Percentiles rank a stretch among this genome's conserved stretches.
phyloP scores from a whole-genome alignment of 2,329 filamentous ascomycete genomes.

The Fusarium illudens region DNA sequence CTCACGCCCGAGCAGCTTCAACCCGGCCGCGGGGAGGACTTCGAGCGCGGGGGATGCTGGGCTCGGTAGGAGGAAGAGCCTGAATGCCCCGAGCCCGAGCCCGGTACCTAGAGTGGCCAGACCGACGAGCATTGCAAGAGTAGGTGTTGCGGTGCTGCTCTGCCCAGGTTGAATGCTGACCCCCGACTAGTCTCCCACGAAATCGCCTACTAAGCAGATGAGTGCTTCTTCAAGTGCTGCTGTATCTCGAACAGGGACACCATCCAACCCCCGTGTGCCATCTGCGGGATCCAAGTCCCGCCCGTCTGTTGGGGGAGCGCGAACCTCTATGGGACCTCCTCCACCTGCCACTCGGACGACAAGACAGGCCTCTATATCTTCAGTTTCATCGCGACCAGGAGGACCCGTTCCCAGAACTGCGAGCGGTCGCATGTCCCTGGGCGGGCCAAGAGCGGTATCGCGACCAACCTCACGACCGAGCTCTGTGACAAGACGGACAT shows the following conservation, averaged over 20 bases:
- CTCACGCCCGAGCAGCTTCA: slow-evolving; percentile 61
- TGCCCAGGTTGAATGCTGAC: slow-evolving; percentile 26
- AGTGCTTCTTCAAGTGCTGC: slow-evolving; percentile 63
- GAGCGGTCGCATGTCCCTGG: slow-evolving; percentile 53
- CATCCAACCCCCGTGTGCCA: slow-evolving; percentile 62
- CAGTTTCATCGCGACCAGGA: slow-evolving; percentile 47
- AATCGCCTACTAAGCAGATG: slow-evolving; percentile 81
- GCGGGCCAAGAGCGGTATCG: slow-evolving; percentile 46
- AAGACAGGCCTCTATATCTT: slow-evolving; percentile 56
- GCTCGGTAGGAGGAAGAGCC: slow-evolving; percentile 69
- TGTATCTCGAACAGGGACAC: slow-evolving; percentile 71
- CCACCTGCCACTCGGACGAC: slow-evolving; percentile 55
- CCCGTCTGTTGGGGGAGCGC: slow-evolving; percentile 60
- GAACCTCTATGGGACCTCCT: slow-evolving; percentile 75
- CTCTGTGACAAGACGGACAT: slow-evolving; percentile 53
- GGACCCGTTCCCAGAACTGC: slow-evolving; percentile 49
- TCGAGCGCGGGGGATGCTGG: slow-evolving; percentile 61
- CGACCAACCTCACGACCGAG: slow-evolving; percentile 53
- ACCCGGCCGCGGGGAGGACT: slow-evolving; percentile 49
- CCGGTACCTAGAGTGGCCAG: slow-evolving; percentile 67
- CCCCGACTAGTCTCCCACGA: slow-evolving; percentile 72
- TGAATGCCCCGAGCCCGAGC: slow-evolving; percentile 77
- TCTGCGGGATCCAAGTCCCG: slow-evolving; percentile 61
- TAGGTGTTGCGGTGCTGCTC: slow-evolving; percentile 48
- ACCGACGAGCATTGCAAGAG: slow-evolving; percentile 65